Base-by-base conservation (phyloP, 2,329 filamentous ascomycete species). In the Botrytis fabae region DNA sequence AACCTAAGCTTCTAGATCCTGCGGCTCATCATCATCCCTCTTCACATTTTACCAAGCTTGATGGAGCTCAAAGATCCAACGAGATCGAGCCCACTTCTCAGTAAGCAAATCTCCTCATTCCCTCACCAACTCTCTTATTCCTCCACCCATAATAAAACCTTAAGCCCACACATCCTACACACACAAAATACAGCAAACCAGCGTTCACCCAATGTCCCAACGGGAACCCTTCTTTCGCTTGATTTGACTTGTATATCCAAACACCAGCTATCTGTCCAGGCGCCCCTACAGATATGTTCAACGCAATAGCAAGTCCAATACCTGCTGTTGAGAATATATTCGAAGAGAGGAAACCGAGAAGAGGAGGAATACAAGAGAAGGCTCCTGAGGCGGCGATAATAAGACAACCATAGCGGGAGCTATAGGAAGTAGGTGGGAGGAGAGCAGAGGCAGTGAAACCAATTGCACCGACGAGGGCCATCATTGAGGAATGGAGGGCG, bases 241-340 rank as follows among this genome's bases (percentile, higher is more conserved):
- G 90, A 18, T 87, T 82, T 1, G 87, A 84, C 78, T 91, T 91
- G 82, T 93, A 93, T 75, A 92, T 93, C 90, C 90, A 93, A 1
- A 92, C 90, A 0, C 91, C 91, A 0, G 89, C 87, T 59, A 93
- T 93, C 80, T 93, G 91, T 0, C 91, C 91, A 0, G 91, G 85
- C 0, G 90, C 91, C 0, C 90, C 91, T 66, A 92, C 85, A 2
- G 88, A 89, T 25, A 93, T 87, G 75, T 93, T 93, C 75, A 93
- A 81, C 0, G 91, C 91, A 72, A 93, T 91, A 2, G 91, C 91
- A 18, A 93, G 84, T 0, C 91, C 91, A 0, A 88, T 88, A 0
- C 90, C 86, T 0, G 88, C 88, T 0, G 91, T 92, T 71, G 85
- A 89, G 78, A 87, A 88, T 66, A 92, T 83, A 78, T 93, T 93